Evolutionary conservation across 768 basidiomycete species (phyloP).

Genomic region (Mycena metata): DNA sequence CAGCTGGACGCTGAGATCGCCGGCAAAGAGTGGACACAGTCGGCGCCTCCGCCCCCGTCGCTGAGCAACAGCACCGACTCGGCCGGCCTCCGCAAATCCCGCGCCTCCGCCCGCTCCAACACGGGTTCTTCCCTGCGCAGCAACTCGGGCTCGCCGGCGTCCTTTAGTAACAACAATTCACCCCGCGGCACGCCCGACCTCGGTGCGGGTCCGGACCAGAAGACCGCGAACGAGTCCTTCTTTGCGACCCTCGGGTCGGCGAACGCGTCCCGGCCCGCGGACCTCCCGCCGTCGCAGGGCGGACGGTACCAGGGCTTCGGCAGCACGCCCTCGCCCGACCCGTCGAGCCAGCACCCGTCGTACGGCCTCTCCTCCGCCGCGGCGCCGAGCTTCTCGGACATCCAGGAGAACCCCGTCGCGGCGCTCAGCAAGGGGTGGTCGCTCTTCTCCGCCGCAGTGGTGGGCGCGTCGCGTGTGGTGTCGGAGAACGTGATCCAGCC

Average conservation of each 20-base stretch:
- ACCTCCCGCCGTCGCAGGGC: constrained; percentile 93
- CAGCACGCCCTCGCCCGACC: constrained; percentile 77
- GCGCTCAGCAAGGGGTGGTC: constrained; percentile 97
- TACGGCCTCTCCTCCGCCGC: constrained; percentile 82
- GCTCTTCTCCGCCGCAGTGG: constrained; percentile 89
- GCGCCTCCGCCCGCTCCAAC: constrained; percentile 72
- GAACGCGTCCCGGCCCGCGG: constrained; percentile 83
- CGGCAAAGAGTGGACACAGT: constrained; percentile 84
- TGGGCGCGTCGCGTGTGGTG: constrained; percentile 82
- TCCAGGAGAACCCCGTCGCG: constrained; percentile 88
- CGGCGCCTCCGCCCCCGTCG: constrained; percentile 70
- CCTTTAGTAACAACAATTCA: constrained; percentile 59
- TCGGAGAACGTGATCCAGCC: constrained; percentile 93
- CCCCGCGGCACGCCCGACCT: constrained; percentile 60
- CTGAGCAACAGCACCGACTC: constrained; percentile 53
- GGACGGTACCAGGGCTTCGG: constrained; percentile 96
- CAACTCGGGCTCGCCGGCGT: constrained; percentile 69
- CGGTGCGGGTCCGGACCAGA: constrained; percentile 62
- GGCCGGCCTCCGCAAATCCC: constrained; percentile 86
- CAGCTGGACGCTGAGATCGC: constrained; percentile 86
- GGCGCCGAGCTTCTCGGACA: constrained; percentile 82
- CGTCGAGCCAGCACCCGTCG: constrained; percentile 71
- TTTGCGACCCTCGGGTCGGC: constrained; percentile 86
- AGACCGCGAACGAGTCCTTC: constrained; percentile 87
- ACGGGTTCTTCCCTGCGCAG: constrained; percentile 62